Conservation (phyloP, 2,329 filamentous ascomycete species). For the Trichoderma gracile region DNA sequence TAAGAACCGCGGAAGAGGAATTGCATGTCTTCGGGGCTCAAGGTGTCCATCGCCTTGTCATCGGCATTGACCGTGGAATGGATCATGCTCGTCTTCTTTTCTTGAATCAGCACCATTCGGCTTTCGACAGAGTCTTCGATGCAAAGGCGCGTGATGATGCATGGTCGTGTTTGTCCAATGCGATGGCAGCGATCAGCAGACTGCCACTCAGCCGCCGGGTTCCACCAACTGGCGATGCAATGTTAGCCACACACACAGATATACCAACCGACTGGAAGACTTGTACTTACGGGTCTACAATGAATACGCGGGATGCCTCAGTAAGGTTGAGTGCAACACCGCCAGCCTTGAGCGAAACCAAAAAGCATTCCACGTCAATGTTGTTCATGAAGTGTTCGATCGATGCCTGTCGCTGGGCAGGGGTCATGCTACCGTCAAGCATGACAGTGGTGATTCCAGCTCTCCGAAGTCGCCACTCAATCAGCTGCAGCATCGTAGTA, state of each 20-base stretch:
- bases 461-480: constrained; percentile 92
- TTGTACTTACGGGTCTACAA: constrained; percentile 79
- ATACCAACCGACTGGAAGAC: neutral
- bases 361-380: constrained; percentile 88
- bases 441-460: constrained; percentile 99
- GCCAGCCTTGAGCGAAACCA: constrained; percentile 93
- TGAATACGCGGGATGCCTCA: constrained; percentile 92
- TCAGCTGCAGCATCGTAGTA: constrained; percentile 93
- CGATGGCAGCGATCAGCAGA: constrained; percentile 91
- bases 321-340: constrained; percentile 95
- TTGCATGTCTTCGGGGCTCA: constrained; percentile 89
- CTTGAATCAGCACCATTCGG: constrained; percentile 90
- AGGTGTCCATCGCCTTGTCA: constrained; percentile 82
- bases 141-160: constrained; percentile 88
- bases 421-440: constrained; percentile 97
- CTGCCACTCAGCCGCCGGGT: constrained; percentile 99
- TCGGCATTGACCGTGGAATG: constrained; percentile 95
- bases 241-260: constrained; percentile 2
- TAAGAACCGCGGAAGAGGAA: constrained; percentile 82
- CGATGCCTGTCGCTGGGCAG: constrained; percentile 85
- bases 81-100: constrained; percentile 99
- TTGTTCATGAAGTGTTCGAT: constrained; percentile 98
- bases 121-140: constrained; percentile 98
- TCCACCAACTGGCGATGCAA: constrained; percentile 76
- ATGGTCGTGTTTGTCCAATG: constrained; percentile 91